A percentile compares a stretch with the other conserved stretches of the same genome.
These are phyloP conservation scores for Handroanthus guayacan DNA, from an alignment of 257 asterid species.

Conservation along the genomic window DNA sequence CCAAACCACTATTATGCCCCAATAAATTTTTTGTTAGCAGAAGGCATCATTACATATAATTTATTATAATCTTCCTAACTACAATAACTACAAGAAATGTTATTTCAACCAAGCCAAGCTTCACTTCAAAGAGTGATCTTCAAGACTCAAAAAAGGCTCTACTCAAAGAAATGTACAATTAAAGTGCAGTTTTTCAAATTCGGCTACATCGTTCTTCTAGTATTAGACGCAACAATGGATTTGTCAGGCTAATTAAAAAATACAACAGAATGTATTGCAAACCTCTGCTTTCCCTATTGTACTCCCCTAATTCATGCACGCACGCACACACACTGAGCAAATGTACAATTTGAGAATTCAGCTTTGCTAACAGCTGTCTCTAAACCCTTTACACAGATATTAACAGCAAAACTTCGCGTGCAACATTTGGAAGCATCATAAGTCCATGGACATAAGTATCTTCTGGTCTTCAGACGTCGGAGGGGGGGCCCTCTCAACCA, in stretches of 20 bases:
- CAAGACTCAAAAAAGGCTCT: no score
- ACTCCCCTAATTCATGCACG: background rate
- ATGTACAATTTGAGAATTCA: background rate
- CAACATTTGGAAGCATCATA: constrained; percentile 29
- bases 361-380: background rate
- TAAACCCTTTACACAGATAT: background rate
- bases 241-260: background rate
- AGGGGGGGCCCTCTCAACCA: constrained; percentile 60
- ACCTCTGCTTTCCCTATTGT: background rate
- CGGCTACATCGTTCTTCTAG: no score
- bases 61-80: no score
- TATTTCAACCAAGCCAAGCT: no score
- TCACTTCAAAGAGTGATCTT: no score
- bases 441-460: constrained; percentile 73
- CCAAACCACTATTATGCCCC: no score
- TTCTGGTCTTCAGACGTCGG: constrained; percentile 53
- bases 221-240: no score
- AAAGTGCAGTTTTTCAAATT: no score
- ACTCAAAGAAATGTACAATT: no score
- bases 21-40: no score
- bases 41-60: no score
- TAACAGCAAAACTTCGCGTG: constrained; percentile 17
- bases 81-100: no score
- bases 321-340: background rate
- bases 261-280: background rate